A percentile compares a stretch with the other conserved stretches of the same genome.
Conservation (phyloP, 768 basidiomycete genomes). For the Lactifluus hygrophoroides region DNA sequence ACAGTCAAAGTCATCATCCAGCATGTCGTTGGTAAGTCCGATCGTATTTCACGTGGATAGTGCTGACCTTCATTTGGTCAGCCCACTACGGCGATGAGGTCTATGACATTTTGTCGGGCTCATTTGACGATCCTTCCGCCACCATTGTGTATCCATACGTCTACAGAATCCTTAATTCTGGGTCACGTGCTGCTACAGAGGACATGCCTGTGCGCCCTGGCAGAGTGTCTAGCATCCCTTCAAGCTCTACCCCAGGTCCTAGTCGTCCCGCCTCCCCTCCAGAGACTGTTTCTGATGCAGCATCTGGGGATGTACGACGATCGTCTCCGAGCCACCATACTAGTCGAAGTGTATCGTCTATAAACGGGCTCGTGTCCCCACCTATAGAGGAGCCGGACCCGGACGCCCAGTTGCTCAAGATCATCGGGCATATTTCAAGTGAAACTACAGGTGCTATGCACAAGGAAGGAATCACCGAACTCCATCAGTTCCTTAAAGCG, state of each 20-base stretch:
- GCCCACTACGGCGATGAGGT: constrained; percentile 83
- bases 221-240: constrained; percentile 32
- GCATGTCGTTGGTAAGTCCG: constrained; percentile 81
- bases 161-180: constrained; percentile 80
- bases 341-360: constrained; percentile 61
- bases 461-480: constrained; percentile 89
- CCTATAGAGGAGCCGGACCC: constrained; percentile 78
- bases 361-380: constrained; percentile 46
- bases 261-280: constrained; percentile 69
- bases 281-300: constrained; percentile 44
- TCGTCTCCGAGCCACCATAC: constrained; percentile 56
- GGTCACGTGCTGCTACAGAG: constrained; percentile 32
- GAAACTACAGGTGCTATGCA: constrained; percentile 84
- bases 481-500: constrained; percentile 88
- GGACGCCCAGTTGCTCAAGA: constrained; percentile 71
- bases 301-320: constrained; percentile 37
- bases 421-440: constrained; percentile 81
- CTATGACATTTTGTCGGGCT: constrained; percentile 81
- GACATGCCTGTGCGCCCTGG: constrained; percentile 26
- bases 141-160: constrained; percentile 96
- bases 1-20: constrained; percentile 99
- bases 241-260: constrained; percentile 49
- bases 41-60: neutral
- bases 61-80: constrained; percentile 25
- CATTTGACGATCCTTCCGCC: constrained; percentile 96